A percentile compares a stretch with the other conserved stretches of the same genome.
These are phyloP conservation scores for Populus tremula DNA, from an alignment of 345 rosid genomes.

Conservation along the genomic window DNA sequence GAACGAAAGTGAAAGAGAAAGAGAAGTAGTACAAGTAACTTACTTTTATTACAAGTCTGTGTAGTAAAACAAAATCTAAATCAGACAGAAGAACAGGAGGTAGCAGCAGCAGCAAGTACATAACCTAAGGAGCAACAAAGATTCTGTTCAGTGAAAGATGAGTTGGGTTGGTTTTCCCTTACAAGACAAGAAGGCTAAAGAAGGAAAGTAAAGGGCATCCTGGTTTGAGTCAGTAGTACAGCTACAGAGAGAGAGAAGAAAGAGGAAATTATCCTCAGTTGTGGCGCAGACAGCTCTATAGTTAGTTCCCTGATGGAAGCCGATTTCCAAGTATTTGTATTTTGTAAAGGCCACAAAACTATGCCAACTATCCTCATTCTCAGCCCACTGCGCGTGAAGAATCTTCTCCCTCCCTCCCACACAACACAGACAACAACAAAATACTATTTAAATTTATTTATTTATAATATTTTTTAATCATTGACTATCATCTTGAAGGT, in stretches of 20 bases:
- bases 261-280: neutral
- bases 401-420: neutral
- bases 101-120: too few species aligned
- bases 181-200: constrained; percentile 7
- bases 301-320: neutral
- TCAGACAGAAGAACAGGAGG: constrained; percentile 4
- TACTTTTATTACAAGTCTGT: constrained; percentile 25
- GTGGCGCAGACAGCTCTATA: neutral
- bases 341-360: neutral
- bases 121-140: constrained; percentile 5
- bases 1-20: constrained; percentile 15
- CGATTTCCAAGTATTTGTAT: neutral
- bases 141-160: constrained; percentile 22
- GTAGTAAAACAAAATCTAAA: constrained; percentile 26
- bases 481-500: too few species aligned
- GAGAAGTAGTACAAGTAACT: constrained; percentile 28
- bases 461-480: too few species aligned
- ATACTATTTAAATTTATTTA: too few species aligned
- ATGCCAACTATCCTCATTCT: neutral
- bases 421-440: neutral
- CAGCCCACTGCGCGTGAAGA: neutral
- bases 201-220: constrained; percentile 4
- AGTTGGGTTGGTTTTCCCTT: constrained; percentile 13
- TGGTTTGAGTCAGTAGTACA: neutral
- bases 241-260: neutral